These are phyloP conservation scores for Chaetomiaceae sp. DNA, from an alignment of 2,329 filamentous ascomycete genomes.

Conservation along the genomic window DNA sequence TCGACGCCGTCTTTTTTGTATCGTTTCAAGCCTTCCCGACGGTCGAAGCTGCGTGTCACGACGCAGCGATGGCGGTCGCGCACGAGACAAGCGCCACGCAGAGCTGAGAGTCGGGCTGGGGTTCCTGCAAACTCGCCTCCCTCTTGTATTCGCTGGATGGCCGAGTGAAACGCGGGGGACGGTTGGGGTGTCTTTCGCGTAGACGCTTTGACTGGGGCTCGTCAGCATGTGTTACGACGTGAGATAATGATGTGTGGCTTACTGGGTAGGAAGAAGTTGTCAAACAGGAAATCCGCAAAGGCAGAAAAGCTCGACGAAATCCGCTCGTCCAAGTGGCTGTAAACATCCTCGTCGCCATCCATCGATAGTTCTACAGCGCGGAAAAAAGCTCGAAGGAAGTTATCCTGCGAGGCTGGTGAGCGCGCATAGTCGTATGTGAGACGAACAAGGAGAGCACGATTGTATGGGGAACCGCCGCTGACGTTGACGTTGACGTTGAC, in stretches of 20 bases:
- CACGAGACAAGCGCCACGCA: slow-evolving; percentile 28
- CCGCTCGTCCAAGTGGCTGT: slow-evolving; percentile 14
- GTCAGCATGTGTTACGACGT: background rate
- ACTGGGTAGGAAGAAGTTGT: slow-evolving; percentile 30
- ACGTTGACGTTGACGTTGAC: no score
- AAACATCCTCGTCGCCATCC: slow-evolving; percentile 13
- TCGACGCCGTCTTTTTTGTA: background rate
- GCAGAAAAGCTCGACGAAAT: slow-evolving; percentile 15
- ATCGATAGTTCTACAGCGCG: slow-evolving; percentile 23
- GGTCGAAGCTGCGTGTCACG: slow-evolving; percentile 26
- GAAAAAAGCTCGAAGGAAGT: slow-evolving; percentile 28
- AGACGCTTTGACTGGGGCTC: slow-evolving; percentile 26
- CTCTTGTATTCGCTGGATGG: slow-evolving; percentile 22
- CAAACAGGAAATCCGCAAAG: slow-evolving; percentile 28
- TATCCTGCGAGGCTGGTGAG: slow-evolving; percentile 25
- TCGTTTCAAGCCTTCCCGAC: slow-evolving; percentile 15
- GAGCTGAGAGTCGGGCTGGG: slow-evolving; percentile 24
- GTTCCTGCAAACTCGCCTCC: slow-evolving; percentile 24
- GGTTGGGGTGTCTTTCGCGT: slow-evolving; percentile 28
- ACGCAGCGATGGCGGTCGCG: slow-evolving; percentile 32
- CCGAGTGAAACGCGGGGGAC: slow-evolving; percentile 26
- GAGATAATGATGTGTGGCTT: background rate
- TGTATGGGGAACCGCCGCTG: slow-evolving; percentile 17
- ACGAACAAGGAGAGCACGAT: slow-evolving; percentile 26
- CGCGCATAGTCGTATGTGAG: slow-evolving; percentile 29